Conservation (phyloP, 2,329 filamentous ascomycete species). For the Talaromyces rugulosus region DNA sequence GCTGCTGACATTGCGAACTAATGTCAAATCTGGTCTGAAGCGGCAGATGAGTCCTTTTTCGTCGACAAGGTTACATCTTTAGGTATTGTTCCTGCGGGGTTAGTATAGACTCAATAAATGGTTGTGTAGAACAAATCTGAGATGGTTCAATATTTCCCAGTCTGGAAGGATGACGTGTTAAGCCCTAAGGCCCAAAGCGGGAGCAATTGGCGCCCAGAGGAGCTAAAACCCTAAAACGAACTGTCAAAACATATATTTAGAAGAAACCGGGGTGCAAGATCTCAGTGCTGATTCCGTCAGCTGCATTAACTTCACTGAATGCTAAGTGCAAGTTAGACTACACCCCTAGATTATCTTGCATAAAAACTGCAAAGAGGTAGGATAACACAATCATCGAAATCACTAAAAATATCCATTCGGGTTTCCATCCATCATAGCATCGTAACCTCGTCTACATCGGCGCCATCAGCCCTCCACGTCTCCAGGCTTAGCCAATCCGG, state of each 20-base stretch:
- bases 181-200: background rate
- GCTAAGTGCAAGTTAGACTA: background rate
- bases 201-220: background rate
- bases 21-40: background rate
- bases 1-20: background rate
- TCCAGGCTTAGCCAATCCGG: slow-evolving; percentile 12
- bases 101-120: background rate
- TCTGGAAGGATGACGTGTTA: background rate
- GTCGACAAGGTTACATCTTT: background rate
- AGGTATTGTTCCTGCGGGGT: background rate
- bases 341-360: background rate
- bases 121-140: background rate
- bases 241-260: background rate
- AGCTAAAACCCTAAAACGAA: background rate
- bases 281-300: background rate
- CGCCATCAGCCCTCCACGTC: slow-evolving; percentile 8
- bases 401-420: background rate
- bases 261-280: too few species aligned
- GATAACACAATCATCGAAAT: background rate
- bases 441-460: background rate
- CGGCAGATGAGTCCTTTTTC: background rate
- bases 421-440: background rate
- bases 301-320: background rate
- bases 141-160: background rate
- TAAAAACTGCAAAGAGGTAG: background rate